These are phyloP conservation scores for Melanopsichium pennsylvanicum DNA, from an alignment of 1,284 basidiomycete species.

Conservation along the genomic window DNA sequence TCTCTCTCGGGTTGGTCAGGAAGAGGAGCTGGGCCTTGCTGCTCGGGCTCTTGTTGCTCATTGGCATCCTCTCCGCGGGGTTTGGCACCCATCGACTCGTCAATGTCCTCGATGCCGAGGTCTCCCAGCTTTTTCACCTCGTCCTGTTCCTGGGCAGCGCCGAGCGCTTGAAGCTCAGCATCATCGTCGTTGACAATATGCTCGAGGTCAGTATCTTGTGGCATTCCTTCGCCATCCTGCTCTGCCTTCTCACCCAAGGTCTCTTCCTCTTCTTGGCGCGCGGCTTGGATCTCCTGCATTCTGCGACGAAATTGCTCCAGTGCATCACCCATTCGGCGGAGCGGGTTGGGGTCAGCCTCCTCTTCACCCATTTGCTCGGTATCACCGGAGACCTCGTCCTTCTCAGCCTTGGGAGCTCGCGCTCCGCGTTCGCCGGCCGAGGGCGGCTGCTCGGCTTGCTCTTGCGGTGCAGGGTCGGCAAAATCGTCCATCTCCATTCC, in stretches of 20 bases:
- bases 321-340: slow-evolving; percentile 85
- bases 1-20: slow-evolving; percentile 60
- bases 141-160: slow-evolving; percentile 75
- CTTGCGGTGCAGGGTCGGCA: slow-evolving; percentile 62
- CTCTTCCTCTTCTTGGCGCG: slow-evolving; percentile 67
- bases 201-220: slow-evolving; percentile 72
- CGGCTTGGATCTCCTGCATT: slow-evolving; percentile 81
- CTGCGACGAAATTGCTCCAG: slow-evolving; percentile 83
- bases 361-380: slow-evolving; percentile 44
- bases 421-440: slow-evolving; percentile 22
- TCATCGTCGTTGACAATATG: slow-evolving; percentile 78
- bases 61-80: slow-evolving; percentile 55
- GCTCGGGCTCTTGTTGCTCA: slow-evolving; percentile 22
- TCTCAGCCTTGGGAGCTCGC: slow-evolving; percentile 15
- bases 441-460: slow-evolving; percentile 54
- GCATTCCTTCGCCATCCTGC: slow-evolving; percentile 69
- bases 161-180: slow-evolving; percentile 86
- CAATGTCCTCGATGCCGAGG: slow-evolving; percentile 53
- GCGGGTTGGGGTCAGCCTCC: slow-evolving; percentile 70
- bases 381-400: slow-evolving; percentile 19
- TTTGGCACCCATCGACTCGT: slow-evolving; percentile 61
- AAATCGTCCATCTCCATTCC: slow-evolving; percentile 54
- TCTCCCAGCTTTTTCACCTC: slow-evolving; percentile 74
- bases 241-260: slow-evolving; percentile 60
- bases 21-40: slow-evolving; percentile 32